A percentile compares a stretch with the other conserved stretches of the same genome.
Evolutionary conservation across 1,284 basidiomycete species (phyloP).

Genomic region (Wallemia hederae): DNA sequence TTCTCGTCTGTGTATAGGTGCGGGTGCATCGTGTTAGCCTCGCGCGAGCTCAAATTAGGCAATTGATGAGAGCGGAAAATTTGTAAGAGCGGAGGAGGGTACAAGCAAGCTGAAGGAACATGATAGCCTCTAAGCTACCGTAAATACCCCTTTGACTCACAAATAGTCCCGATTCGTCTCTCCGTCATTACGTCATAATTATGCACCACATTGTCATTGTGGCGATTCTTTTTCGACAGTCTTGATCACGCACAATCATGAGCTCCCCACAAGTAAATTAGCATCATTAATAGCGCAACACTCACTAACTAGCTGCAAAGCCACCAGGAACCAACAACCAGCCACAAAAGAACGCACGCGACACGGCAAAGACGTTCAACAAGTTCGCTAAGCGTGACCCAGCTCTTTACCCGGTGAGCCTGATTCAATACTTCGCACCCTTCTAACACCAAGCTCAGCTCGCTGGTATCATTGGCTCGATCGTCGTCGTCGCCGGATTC

Average conservation of each 20-base stretch:
- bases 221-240: too few relatives aligned
- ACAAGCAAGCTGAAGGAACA: too few relatives aligned
- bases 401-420: background rate
- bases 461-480: background rate
- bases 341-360: background rate
- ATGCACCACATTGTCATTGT: too few relatives aligned
- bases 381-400: background rate
- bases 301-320: background rate
- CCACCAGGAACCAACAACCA: background rate
- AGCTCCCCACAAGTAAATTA: too few relatives aligned
- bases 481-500: background rate
- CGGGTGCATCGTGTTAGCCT: background rate
- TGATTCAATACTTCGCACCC: background rate
- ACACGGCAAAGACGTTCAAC: background rate
- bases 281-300: background rate
- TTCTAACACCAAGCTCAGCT: background rate
- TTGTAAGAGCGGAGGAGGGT: too few relatives aligned
- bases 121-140: too few relatives aligned
- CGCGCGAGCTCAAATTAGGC: too few relatives aligned
- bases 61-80: too few relatives aligned
- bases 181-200: too few relatives aligned
- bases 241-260: too few relatives aligned
- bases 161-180: too few relatives aligned
- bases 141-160: too few relatives aligned
- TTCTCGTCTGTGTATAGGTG: background rate